Percentiles rank a stretch among this genome's conserved stretches.
phyloP scores from a whole-genome alignment of 2,329 filamentous ascomycete species.

The Chaetomium olivaceum region DNA sequence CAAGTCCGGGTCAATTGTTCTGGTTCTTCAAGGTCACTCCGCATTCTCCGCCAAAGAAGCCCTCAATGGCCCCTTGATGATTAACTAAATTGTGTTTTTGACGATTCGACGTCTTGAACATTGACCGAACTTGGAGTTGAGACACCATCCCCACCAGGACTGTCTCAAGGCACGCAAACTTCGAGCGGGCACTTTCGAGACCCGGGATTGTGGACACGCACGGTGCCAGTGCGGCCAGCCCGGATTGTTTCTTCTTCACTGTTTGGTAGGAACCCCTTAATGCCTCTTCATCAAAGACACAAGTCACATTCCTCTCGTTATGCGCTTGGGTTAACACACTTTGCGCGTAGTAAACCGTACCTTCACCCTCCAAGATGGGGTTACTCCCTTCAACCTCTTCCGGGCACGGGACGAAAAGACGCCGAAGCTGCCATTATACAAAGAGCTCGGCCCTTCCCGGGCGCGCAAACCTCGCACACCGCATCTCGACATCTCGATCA shows the following conservation, averaged over 20 bases:
- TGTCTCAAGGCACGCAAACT: not conserved
- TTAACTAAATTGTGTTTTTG: not conserved
- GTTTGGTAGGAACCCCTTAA: not conserved
- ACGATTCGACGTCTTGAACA: not conserved
- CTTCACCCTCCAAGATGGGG: slow-evolving; percentile 45
- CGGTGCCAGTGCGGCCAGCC: not conserved
- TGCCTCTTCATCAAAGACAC: not conserved
- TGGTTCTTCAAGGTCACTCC: not conserved
- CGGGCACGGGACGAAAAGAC: slow-evolving; percentile 48
- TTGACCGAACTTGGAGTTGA: not conserved
- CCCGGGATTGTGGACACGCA: not conserved
- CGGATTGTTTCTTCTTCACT: not conserved
- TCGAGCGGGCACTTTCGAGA: not conserved
- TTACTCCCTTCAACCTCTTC: slow-evolving; percentile 48
- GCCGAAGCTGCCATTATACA: slow-evolving; percentile 52
- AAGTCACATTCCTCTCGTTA: not conserved
- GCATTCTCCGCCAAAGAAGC: not conserved
- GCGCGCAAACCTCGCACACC: slow-evolving; percentile 14
- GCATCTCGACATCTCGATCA: slow-evolving; percentile 31
- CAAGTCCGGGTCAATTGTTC: not conserved
- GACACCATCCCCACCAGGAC: not conserved
- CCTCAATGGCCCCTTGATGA: not conserved
- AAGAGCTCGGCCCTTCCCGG: slow-evolving; percentile 40
- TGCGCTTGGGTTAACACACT: not conserved
- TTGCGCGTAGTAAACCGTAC: not conserved